Evolutionary conservation across 1,284 basidiomycete species (phyloP), one percentile per base, ranked within the genome.

Genomic region (Ceratobasidium sp.): DNA sequence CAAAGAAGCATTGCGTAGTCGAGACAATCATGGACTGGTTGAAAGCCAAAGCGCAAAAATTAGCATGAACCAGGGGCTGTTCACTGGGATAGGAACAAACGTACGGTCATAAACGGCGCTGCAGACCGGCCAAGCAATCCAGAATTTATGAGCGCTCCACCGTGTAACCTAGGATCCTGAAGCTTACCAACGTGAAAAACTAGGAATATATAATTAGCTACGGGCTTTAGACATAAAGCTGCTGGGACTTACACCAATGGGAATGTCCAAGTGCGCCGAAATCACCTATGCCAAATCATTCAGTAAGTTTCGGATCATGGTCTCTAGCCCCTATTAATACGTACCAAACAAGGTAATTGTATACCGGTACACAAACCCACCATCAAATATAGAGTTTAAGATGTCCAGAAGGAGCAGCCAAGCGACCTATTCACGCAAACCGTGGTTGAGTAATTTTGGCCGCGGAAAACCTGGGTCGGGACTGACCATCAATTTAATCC

Each of bases 1-100:
- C 76, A 46, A 74, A 77, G 32, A 77, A 77, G 6, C 69, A 43
- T 67, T 77, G 76, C 7, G 43, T 46, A 29, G 61, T 67, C 11
- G 76, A 62, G 17, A 70, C 65, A 17, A 77, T 75, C 25, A 65
- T 75, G 11, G 59, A 40, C 49, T 62, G 17, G n/a, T 22, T 8
- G 11, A 56, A 11, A 19, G 61, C n/a, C n/a, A 44, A n/a, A 34
- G 44, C 4, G n/a, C 25, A n/a, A 44, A 44, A 7, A 44, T 17
- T 19, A 43, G 17, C 40, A 22, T 22, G 17, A n/a, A 25, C 22
- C 6, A 59, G 11, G 37, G 34, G 19, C 17, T 9, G 40, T 43
- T 43, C 4, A 43, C 40, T 11, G 8, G 4, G 8, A 43, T 43
- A 5, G 40, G 40, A 43, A 43, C 49, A n/a, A n/a, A 73, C 69